Conservation (phyloP, 176 grass and related monocot species). For the Phyllostachys edulis region DNA sequence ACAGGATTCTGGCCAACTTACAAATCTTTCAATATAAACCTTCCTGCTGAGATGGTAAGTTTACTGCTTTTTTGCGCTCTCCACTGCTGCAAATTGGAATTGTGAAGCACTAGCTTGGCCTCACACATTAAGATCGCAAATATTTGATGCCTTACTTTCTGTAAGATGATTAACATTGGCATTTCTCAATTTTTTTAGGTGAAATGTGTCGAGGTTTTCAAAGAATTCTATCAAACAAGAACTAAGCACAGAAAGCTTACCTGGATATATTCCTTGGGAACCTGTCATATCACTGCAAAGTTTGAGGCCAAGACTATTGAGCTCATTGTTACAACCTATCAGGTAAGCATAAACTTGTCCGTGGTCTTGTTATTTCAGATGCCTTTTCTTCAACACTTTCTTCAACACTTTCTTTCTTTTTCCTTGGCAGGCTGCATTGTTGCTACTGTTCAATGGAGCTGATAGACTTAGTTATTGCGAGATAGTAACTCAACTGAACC, state of each 20-base stretch:
- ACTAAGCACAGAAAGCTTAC: slow-evolving; percentile 84
- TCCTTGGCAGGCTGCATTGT: slow-evolving; percentile 52
- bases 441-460: slow-evolving; percentile 64
- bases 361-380: not conserved
- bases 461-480: slow-evolving; percentile 71
- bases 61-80: not conserved
- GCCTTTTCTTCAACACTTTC: not conserved
- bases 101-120: not conserved
- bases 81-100: not conserved
- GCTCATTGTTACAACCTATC: slow-evolving; percentile 85
- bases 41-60: slow-evolving; percentile 87
- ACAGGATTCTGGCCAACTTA: slow-evolving; percentile 98
- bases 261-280: slow-evolving; percentile 85
- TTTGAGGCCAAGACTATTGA: slow-evolving; percentile 67
- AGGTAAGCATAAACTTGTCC: slow-evolving; percentile 41
- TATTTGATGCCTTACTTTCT: slow-evolving; percentile 3
- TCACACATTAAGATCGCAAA: not conserved
- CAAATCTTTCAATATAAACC: slow-evolving; percentile 88
- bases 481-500: slow-evolving; percentile 75
- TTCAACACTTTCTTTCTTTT: not conserved
- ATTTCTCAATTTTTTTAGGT: slow-evolving; percentile 50
- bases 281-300: slow-evolving; percentile 65
- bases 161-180: not conserved
- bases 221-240: slow-evolving; percentile 88
- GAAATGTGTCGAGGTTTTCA: slow-evolving; percentile 89